These are phyloP conservation scores for Yarrowia sp. DNA, from an alignment of 805 yeast species.

Conservation along the genomic window DNA sequence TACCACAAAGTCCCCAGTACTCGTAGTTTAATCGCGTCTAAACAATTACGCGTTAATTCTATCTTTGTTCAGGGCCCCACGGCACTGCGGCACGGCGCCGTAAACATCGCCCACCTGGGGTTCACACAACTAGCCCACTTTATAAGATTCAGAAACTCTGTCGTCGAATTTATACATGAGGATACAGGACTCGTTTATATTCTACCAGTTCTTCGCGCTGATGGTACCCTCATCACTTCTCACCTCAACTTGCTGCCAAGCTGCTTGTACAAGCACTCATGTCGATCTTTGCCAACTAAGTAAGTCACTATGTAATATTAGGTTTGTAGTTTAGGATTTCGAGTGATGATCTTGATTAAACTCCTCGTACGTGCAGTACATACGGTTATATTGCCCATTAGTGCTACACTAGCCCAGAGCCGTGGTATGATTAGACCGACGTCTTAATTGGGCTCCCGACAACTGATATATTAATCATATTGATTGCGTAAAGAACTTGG, in stretches of 20 bases:
- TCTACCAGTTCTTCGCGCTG: too few relatives aligned
- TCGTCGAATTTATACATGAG: too few relatives aligned
- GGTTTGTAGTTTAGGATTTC: neutral
- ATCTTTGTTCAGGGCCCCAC: neutral
- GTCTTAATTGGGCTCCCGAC: too few relatives aligned
- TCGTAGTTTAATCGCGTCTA: neutral
- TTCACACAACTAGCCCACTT: too few relatives aligned
- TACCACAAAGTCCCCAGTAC: neutral
- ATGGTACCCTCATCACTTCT: neutral
- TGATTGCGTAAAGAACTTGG: too few relatives aligned
- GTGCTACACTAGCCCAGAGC: too few relatives aligned
- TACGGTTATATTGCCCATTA: too few relatives aligned
- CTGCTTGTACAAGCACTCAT: neutral
- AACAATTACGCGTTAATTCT: neutral
- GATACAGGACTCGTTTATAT: too few relatives aligned
- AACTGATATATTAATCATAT: too few relatives aligned
- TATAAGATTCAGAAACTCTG: too few relatives aligned
- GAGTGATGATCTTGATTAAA: neutral
- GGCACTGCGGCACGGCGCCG: neutral
- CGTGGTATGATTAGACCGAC: too few relatives aligned
- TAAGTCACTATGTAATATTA: neutral
- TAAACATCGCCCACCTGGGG: too few relatives aligned
- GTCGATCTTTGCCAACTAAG: neutral
- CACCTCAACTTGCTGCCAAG: slow-evolving; percentile 10
- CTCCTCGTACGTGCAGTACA: neutral